These are phyloP conservation scores for Colletotrichum sp. DNA, from an alignment of 2,329 filamentous ascomycete genomes.

Conservation along the genomic window DNA sequence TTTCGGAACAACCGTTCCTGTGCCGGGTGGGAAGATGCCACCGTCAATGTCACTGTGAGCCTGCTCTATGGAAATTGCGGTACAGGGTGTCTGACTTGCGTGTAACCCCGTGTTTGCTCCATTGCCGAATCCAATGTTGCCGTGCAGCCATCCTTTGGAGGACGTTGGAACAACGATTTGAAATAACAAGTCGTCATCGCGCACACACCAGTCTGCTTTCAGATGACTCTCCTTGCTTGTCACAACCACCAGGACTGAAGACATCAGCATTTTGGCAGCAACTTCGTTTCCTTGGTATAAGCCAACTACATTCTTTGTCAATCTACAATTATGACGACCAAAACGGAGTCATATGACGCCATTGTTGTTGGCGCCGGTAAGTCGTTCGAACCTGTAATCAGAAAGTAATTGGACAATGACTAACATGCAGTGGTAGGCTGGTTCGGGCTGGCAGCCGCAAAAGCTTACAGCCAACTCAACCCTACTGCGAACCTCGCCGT, in stretches of 20 bases:
- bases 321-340: neutral
- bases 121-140: neutral
- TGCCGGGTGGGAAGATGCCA: neutral
- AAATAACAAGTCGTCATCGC: neutral
- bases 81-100: neutral
- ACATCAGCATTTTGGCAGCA: neutral
- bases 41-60: neutral
- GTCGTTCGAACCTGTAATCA: neutral
- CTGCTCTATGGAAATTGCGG: neutral
- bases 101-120: neutral
- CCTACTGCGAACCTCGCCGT: constrained; percentile 51
- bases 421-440: constrained; percentile 27
- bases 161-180: neutral
- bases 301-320: neutral
- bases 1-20: neutral
- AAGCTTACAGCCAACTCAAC: constrained; percentile 55
- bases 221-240: neutral
- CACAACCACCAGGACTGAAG: neutral
- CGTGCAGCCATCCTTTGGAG: neutral
- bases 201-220: neutral
- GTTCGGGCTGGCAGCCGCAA: constrained; percentile 57
- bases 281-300: neutral
- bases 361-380: constrained; percentile 20
- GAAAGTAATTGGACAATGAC: constrained; percentile 30
- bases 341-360: neutral